These are phyloP conservation scores for Nitzschia putrida DNA, from an alignment of 108 stramenopile genomes.

Conservation along the genomic window DNA sequence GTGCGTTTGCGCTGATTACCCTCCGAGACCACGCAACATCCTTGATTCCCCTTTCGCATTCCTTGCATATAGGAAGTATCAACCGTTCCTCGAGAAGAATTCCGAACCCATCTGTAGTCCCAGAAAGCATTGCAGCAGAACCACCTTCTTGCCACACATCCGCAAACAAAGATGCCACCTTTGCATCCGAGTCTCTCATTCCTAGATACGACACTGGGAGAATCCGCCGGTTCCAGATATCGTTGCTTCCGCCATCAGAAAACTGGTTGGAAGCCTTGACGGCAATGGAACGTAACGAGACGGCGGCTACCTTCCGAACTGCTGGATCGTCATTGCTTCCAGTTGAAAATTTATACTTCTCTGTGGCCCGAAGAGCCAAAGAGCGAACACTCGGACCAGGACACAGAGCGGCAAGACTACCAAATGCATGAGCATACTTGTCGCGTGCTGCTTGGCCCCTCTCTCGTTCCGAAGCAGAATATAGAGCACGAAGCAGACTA, in stretches of 20 bases:
- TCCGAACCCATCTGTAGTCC: constrained; percentile 44
- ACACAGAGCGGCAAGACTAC: constrained; percentile 69
- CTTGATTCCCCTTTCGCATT: constrained; percentile 48
- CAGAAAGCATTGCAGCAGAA: constrained; percentile 41
- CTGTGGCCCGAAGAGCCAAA: constrained; percentile 63
- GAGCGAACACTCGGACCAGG: constrained; percentile 73
- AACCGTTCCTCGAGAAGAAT: constrained; percentile 66
- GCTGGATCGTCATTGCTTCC: constrained; percentile 77
- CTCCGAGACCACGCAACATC: constrained; percentile 74
- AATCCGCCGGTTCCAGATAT: constrained; percentile 71
- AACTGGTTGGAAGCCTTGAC: constrained; percentile 72
- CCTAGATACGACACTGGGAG: constrained; percentile 79
- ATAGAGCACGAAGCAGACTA: constrained; percentile 78
- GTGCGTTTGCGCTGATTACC: constrained; percentile 53
- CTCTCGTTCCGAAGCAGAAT: constrained; percentile 75
- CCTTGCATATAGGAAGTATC: constrained; percentile 50
- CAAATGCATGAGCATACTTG: constrained; percentile 64
- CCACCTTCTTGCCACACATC: constrained; percentile 84
- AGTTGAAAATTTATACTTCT: constrained; percentile 67
- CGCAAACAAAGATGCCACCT: constrained; percentile 50
- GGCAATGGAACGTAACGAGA: constrained; percentile 74
- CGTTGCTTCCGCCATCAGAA: constrained; percentile 67
- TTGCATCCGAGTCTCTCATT: constrained; percentile 65
- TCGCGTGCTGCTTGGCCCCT: constrained; percentile 59
- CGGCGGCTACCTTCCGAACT: constrained; percentile 66